phyloP scores from a whole-genome alignment of 2,329 filamentous ascomycete species.

The Coniochaeta ligniaria region DNA sequence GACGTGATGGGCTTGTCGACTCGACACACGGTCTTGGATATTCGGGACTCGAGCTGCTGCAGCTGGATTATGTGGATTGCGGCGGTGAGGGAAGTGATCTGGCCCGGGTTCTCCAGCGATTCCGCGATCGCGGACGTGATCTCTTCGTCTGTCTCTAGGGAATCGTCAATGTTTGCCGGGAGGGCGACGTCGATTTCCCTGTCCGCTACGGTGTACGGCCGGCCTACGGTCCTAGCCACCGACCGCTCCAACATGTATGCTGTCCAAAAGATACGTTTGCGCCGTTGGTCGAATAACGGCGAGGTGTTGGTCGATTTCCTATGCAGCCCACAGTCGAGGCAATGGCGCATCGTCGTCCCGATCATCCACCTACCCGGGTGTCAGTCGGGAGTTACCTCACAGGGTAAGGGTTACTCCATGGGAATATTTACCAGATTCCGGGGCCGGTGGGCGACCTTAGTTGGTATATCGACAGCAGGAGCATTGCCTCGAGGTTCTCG shows the following conservation, averaged over 20 bases:
- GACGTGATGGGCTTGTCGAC: slow-evolving; percentile 4
- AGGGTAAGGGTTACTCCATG: too few relatives aligned
- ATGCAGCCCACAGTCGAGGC: slow-evolving; percentile 24
- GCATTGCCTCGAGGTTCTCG: slow-evolving; percentile 21
- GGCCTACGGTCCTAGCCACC: slow-evolving; percentile 22
- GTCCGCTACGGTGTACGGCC: slow-evolving; percentile 25
- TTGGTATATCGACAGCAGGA: slow-evolving; percentile 23
- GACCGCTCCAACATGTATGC: slow-evolving; percentile 24
- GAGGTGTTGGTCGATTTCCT: slow-evolving; percentile 10
- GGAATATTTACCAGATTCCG: slow-evolving; percentile 7
- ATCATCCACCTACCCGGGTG: slow-evolving; percentile 18
- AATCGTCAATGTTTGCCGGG: slow-evolving; percentile 9
- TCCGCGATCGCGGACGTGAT: slow-evolving; percentile 11
- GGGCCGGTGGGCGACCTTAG: slow-evolving; percentile 24
- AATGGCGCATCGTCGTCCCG: slow-evolving; percentile 19
- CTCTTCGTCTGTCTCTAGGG: too few relatives aligned
- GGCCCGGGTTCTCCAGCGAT: slow-evolving; percentile 9
- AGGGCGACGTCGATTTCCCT: slow-evolving; percentile 23
- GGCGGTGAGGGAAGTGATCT: slow-evolving; percentile 9
- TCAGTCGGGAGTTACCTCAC: slow-evolving; percentile 8
- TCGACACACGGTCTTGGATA: not conserved
- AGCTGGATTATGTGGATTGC: slow-evolving; percentile 19
- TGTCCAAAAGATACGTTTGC: slow-evolving; percentile 22
- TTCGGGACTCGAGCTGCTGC: slow-evolving; percentile 11
- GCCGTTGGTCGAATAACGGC: slow-evolving; percentile 15